Conservation (phyloP, 2,329 filamentous ascomycete species). For the Penicillium expansum region DNA sequence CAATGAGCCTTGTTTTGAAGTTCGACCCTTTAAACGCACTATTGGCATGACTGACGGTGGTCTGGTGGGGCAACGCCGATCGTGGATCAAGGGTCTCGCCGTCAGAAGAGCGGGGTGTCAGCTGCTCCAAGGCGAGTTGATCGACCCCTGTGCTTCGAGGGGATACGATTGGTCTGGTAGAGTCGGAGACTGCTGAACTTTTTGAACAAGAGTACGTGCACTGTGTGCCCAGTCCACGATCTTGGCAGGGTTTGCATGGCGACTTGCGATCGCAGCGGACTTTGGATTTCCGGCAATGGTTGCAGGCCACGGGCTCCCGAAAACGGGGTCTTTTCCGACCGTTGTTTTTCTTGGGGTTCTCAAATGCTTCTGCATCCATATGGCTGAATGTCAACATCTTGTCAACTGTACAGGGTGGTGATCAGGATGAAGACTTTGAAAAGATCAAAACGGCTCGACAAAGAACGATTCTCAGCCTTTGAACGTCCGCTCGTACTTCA, state of each 20-base stretch:
- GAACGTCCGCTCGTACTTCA: neutral
- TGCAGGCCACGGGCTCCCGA: neutral
- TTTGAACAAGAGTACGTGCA: neutral
- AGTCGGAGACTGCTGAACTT: neutral
- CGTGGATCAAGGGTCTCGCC: neutral
- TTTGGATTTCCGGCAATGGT: constrained; percentile 3
- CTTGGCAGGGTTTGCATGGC: constrained; percentile 8
- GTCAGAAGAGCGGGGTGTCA: neutral
- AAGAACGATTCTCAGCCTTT: neutral
- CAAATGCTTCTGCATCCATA: neutral
- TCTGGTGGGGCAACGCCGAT: neutral
- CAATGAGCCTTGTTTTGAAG: neutral
- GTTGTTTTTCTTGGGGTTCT: constrained; percentile 6
- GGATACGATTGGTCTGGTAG: neutral
- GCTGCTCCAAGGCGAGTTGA: neutral
- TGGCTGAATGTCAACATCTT: neutral
- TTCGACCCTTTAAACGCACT: neutral
- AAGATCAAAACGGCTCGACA: neutral
- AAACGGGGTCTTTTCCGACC: constrained; percentile 2
- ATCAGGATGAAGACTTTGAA: neutral
- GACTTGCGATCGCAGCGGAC: constrained; percentile 7
- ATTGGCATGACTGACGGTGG: neutral
- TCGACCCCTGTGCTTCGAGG: neutral
- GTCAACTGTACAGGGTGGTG: neutral
- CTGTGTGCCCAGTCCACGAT: neutral